Evolutionary conservation across 2,329 filamentous ascomycete genomes (phyloP), one percentile per base, ranked within the genome.

Genomic region (Orbilia brochopaga): DNA sequence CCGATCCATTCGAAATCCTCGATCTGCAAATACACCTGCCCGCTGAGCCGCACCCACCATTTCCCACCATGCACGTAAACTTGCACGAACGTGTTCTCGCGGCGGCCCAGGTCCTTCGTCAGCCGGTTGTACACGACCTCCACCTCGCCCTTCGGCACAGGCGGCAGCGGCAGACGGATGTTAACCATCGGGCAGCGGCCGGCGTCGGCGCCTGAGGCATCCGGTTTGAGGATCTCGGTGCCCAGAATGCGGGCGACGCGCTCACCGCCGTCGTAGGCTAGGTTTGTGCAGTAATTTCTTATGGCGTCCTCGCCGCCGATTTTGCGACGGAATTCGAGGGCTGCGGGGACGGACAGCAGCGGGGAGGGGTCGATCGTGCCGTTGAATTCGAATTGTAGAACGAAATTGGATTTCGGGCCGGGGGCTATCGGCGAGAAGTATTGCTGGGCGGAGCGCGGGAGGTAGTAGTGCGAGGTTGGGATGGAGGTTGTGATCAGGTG

Each of bases 1-100:
- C 84, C 87, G 3, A 90, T 75, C 85, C 85, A 90, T 78, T 88
- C 85, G 77, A 94, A 96, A 79, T 97, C 92, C 11, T 83, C 83
- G 74, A 88, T 78, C 24, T 91, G 90, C n/a, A 97, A 80, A 78
- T 94, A 97, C 0, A 94, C 84, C 82, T 96, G 92, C 13, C 86
- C 90, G 77, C 89, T 92, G 53, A 96, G 77, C 54, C 93, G 82
- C 0, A 84, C 82, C 89, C 89, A 96, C 78, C 88, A 85, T 59
- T 83, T 82, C 0, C 83, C 84, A 0, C 80, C 83, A 74, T 92
- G 86, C 7, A 83, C 79, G 65, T 86, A 86, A 1, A 90, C 77
- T 0, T 87, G 83, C 37, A 73, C 57, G 6, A 67, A 74, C 0
- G 57, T 74, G 17, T 73, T 63, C 56, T 74, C 66, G 53, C 86